These are phyloP conservation scores for Collybia mongolica DNA, from an alignment of 768 basidiomycete species.

Conservation along the genomic window DNA sequence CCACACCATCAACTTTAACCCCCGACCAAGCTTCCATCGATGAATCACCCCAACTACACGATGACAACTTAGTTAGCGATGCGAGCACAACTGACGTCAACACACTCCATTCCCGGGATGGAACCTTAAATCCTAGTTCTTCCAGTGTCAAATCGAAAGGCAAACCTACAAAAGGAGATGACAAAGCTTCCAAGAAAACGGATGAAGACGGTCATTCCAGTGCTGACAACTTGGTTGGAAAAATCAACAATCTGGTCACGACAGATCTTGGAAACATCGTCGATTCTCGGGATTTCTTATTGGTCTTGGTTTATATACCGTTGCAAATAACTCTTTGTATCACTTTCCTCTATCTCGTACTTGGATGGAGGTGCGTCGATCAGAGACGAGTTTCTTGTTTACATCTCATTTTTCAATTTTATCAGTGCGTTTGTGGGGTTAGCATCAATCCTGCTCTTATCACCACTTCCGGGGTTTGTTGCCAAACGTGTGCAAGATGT, in stretches of 20 bases:
- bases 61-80: constrained; percentile 1
- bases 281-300: constrained; percentile 32
- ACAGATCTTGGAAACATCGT: constrained; percentile 50
- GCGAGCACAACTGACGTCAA: constrained; percentile 9
- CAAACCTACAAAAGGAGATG: neutral
- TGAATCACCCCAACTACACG: neutral
- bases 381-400: neutral
- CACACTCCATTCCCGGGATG: constrained; percentile 18
- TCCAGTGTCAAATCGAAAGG: constrained; percentile 12
- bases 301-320: constrained; percentile 36
- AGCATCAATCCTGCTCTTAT: constrained; percentile 44
- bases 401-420: constrained; percentile 4
- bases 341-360: constrained; percentile 41
- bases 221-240: constrained; percentile 59
- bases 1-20: constrained; percentile 12
- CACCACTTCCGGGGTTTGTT: constrained; percentile 59
- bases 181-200: constrained; percentile 4
- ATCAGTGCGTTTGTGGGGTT: constrained; percentile 58
- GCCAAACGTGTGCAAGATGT: constrained; percentile 44
- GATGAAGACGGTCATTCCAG: constrained; percentile 15
- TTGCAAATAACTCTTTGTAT: constrained; percentile 38
- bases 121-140: constrained; percentile 13
- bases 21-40: neutral
- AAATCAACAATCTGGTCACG: constrained; percentile 75
- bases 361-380: constrained; percentile 44